Base-by-base conservation (phyloP, 2,329 filamentous ascomycete genomes). In the Chrysoporthe cubensis region DNA sequence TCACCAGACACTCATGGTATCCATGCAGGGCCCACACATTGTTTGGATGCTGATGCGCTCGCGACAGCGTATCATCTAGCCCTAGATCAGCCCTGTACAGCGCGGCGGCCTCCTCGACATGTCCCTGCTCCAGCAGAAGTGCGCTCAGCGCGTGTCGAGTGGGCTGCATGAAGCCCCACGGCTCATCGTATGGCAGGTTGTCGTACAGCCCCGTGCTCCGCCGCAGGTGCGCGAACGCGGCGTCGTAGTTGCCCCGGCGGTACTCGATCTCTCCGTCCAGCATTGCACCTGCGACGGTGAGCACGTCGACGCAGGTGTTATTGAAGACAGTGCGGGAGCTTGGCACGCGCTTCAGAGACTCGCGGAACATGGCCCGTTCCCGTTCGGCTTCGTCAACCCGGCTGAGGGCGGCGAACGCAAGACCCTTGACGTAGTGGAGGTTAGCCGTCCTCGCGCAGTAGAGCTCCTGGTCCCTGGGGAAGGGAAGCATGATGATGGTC, bases 151-250 rank as follows among this genome's bases (percentile, higher is more conserved):
- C 90, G 75, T 93, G 91, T 3, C 90, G 82, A 0, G 87, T 86
- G 0, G 91, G 91, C 74, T 91, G 89, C 90, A 93, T 92, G 90
- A 91, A 93, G 0, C 89, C 89, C 90, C 90, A 93, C 0, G 91
- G 91, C 75, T 94, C 91, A 61, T 90, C 88, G 69, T 91, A 93
- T 0, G 87, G 87, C 40, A 93, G 81, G 0, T 76, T 77, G 72
- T 91, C 90, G 70, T 92, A 89, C 2, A 86, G 81, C 1, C 78
- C 74, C 32, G 91, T 87, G 0, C 90, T 84, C 13, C 79, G 80
- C 1, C 84, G 82, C 2, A 94, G 79, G 63, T 86, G 82, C 3
- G 78, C 73, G 73, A 91, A 93, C 0, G 90, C 91, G 0, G 75
- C 60, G 0, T 87, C 83, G 64, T 85, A 83, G 62, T 90, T 84